Evolutionary conservation across 1,139 yeast genomes (phyloP).

Genomic region (Geotrichum carabidarum): DNA sequence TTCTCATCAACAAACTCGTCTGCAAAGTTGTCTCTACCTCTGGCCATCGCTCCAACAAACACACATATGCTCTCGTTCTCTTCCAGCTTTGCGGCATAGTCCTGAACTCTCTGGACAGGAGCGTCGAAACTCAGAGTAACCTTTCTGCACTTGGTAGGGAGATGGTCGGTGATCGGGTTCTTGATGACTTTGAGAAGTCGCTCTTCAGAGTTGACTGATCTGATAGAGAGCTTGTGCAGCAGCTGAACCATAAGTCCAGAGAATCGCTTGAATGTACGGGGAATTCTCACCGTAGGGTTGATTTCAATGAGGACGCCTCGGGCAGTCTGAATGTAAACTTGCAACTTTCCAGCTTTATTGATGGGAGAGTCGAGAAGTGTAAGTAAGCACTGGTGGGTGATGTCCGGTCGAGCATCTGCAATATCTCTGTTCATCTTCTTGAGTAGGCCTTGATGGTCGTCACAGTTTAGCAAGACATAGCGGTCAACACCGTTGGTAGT

Average conservation of each 20-base stretch:
- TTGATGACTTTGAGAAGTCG: conserved; percentile 88
- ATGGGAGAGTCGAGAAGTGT: conserved; percentile 93
- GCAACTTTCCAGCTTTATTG: conserved; percentile 93
- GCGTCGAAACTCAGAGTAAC: conserved; percentile 94
- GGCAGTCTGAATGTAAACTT: conserved; percentile 93
- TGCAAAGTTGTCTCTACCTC: conserved; percentile 95
- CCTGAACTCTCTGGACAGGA: conserved; percentile 79
- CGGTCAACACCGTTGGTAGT: conserved; percentile 83
- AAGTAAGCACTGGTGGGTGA: conserved; percentile 83
- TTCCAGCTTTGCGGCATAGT: conserved; percentile 73
- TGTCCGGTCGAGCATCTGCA: conserved; percentile 97
- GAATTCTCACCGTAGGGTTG: conserved; percentile 93
- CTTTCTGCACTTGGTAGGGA: conserved; percentile 93
- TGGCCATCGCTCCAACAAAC: conserved; percentile 98
- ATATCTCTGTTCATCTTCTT: conserved; percentile 96
- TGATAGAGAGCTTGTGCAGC: conserved; percentile 82
- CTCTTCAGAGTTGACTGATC: conserved; percentile 93
- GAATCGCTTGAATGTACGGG: conserved; percentile 95
- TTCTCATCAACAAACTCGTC: conserved; percentile 96
- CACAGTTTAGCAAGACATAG: conserved; percentile 89
- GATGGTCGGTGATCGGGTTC: conserved; percentile 93
- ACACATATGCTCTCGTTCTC: conserved; percentile 93
- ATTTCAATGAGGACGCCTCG: conserved; percentile 92
- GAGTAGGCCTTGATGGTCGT: conserved; percentile 93
- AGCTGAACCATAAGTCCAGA: conserved; percentile 97